Evolutionary conservation across 1,139 yeast genomes (phyloP), one percentile per base, ranked within the genome.

Genomic region (Blastobotrys elegans): DNA sequence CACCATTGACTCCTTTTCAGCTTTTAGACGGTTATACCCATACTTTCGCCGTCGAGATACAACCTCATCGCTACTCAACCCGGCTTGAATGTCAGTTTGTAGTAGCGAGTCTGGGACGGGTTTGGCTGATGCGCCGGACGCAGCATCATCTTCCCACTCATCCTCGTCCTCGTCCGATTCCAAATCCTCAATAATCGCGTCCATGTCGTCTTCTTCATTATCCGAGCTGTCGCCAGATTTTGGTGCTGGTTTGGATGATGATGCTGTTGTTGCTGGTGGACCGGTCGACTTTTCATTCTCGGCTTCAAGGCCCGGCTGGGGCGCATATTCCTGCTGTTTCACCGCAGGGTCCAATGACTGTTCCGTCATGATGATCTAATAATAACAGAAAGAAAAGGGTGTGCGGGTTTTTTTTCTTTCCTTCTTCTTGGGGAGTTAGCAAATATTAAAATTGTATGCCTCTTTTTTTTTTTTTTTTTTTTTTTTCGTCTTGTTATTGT

Each of bases 11-110:
- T 87, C 96, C 64, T 80, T 74, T 69, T 89, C 96, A 73, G 90
- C 97, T 59, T 90, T 84, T 95, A 90, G 87, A 74, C 86, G 92
- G 73, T 90, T 90, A 62, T 81, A 72, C 76, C 97, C 97, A 67
- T 74, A 90, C 79, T 84, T 87, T 86, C 87, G 89, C 74, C 95
- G 80, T 79, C 97, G 84, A 70, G 77, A 83, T 63, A 70, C 56
- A 54, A 87, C 96, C 68, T 90, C 96, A 47, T 85, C 95, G 53
- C 80, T 71, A 53, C 85, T 70, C 63, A 90, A 79, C 79, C 97
- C 97, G 61, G 69, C 67, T 48, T 83, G 66, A 46, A 92, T 90
- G 73, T 86, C 92, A 53, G 97, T 90, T 70, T 87, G 86, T 64
- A 89, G 77, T 59, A 85, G 73, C 65, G 85, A 95, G 64, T 89